Base-by-base conservation (phyloP, 2,329 filamentous ascomycete species). In the Microcera coccophila region DNA sequence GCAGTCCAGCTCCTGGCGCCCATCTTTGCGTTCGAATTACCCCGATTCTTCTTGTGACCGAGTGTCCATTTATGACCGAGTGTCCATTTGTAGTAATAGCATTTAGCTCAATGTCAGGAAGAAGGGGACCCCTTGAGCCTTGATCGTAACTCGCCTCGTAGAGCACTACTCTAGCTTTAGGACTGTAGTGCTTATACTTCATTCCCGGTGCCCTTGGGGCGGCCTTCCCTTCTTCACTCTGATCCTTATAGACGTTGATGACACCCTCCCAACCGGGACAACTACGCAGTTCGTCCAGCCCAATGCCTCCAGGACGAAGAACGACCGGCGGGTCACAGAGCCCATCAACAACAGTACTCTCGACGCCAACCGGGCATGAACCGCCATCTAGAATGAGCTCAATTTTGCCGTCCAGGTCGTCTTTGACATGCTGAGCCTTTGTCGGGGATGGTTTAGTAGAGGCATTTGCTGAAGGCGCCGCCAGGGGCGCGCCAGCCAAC, bases 111-210 rank as follows among this genome's bases (percentile, higher is more conserved):
- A 69, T 39, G 32, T 74, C 72, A 20, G 59, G 59, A 5, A 48
- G 15, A 11, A 60, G 50, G 26, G 74, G 58, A 7, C 70, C 70
- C 9, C 59, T 58, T 33, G 54, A 50, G 17, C 67, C 64, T 10
- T 48, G 53, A 11, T 47, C 48, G 62, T 61, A 69, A 28, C 59
- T 64, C 19, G 78, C 67, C 62, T 95, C 88, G 61, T 90, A 95
- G 2, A 97, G 72, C 12, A 95, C 71, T 2, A 98, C 90, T 35
- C 76, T 81, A 1, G 93, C 94, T 63, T 84, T 87, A 1, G 93
- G 93, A 33, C 90, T 95, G 61, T 98, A 98, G 63, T 98, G 93
- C 62, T 93, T 88, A 64, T 98, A 98, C 68, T 98, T 98, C 93
- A 98, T 98, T 1, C 93, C 93, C 0, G 93, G 93, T 1, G 93